These are phyloP conservation scores for Xerocomus potaroensis DNA, from an alignment of 768 basidiomycete genomes.

Conservation along the genomic window DNA sequence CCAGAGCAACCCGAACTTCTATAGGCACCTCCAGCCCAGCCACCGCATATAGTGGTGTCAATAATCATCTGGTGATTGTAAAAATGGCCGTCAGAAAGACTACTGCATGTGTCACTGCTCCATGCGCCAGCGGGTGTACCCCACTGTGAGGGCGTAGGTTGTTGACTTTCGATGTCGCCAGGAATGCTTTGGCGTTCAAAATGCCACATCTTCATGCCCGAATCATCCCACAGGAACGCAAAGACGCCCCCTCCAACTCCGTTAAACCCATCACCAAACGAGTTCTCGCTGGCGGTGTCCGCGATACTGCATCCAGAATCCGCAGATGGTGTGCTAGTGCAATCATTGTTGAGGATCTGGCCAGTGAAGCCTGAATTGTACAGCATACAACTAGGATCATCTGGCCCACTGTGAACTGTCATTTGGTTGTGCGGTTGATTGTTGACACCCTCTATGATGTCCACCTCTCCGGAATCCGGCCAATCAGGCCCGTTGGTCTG, in stretches of 20 bases:
- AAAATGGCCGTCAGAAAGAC: conserved; percentile 46
- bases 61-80: conserved; percentile 44
- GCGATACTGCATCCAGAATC: conserved; percentile 49
- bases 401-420: conserved; percentile 56
- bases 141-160: conserved; percentile 47
- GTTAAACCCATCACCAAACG: conserved; percentile 40
- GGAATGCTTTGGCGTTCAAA: conserved; percentile 51
- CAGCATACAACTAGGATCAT: conserved; percentile 36
- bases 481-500: conserved; percentile 49
- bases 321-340: conserved; percentile 36
- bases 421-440: conserved; percentile 53
- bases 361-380: conserved; percentile 27
- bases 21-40: conserved; percentile 28
- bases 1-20: conserved; percentile 35
- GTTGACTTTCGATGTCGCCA: conserved; percentile 39
- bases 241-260: conserved; percentile 47
- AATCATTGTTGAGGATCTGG: conserved; percentile 24
- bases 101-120: conserved; percentile 45
- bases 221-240: conserved; percentile 48
- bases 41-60: conserved; percentile 34
- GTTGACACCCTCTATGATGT: conserved; percentile 72
- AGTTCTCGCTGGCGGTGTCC: conserved; percentile 31
- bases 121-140: conserved; percentile 49
- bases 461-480: conserved; percentile 69
- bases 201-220: conserved; percentile 52